Percentiles rank a stretch among this genome's conserved stretches.
These are phyloP conservation scores for Penicillium coffeae DNA, from an alignment of 495 filamentous ascomycete species.

Conservation along the genomic window DNA sequence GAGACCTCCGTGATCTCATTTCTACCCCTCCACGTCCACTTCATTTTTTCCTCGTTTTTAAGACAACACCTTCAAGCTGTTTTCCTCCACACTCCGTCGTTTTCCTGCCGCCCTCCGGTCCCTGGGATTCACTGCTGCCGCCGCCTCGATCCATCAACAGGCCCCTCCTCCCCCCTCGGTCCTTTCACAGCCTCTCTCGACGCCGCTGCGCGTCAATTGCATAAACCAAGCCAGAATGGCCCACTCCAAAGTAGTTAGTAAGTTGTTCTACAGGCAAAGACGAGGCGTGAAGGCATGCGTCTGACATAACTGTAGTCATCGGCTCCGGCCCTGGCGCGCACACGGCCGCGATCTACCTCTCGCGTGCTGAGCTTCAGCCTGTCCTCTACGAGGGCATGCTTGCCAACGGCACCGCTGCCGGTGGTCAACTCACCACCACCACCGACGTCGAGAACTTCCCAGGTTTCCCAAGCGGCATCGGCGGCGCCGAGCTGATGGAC, in stretches of 20 bases:
- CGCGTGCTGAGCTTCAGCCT: slow-evolving; percentile 82
- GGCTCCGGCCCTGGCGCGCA: slow-evolving; percentile 96
- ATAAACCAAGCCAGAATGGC: slow-evolving; percentile 52
- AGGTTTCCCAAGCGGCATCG: slow-evolving; percentile 84
- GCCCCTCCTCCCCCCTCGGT: slow-evolving; percentile 42
- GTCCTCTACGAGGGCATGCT: slow-evolving; percentile 97
- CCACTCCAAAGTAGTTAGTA: slow-evolving; percentile 78
- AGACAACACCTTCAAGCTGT: slow-evolving; percentile 63
- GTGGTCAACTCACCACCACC: slow-evolving; percentile 94
- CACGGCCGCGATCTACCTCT: slow-evolving; percentile 93
- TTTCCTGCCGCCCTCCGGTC: slow-evolving; percentile 59
- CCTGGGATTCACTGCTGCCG: slow-evolving; percentile 56
- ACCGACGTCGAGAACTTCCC: slow-evolving; percentile 98
- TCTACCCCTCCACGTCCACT: slow-evolving; percentile 13
- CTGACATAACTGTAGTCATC: slow-evolving; percentile 47
- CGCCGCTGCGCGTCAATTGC: slow-evolving; percentile 42
- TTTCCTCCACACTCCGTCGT: slow-evolving; percentile 73
- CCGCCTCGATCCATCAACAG: slow-evolving; percentile 60
- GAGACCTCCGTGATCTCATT: slow-evolving; percentile 18
- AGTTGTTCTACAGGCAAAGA: slow-evolving; percentile 25
- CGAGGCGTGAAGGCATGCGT: neutral
- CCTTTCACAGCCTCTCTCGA: slow-evolving; percentile 33
- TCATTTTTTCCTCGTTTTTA: slow-evolving; percentile 6
- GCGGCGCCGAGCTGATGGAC: slow-evolving; percentile 86
- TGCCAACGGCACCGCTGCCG: slow-evolving; percentile 92